Conservation (phyloP, 1,284 basidiomycete species). For the Phellinidium pouzarii region DNA sequence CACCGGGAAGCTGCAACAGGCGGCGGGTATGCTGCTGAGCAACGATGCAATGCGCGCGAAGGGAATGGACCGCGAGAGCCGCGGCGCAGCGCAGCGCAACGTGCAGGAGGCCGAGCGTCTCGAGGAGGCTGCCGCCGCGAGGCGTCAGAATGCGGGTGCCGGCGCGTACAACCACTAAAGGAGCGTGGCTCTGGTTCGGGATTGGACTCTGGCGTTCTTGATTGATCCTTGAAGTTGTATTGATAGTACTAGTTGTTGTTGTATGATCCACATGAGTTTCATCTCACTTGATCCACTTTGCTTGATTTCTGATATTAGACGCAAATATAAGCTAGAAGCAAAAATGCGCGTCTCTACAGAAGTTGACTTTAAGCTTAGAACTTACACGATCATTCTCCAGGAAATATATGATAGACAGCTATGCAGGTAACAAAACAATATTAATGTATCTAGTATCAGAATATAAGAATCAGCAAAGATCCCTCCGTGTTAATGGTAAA, state of each 20-base stretch:
- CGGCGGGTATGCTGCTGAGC: slow-evolving; percentile 11
- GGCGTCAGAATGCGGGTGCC: not conserved
- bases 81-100: slow-evolving; percentile 9
- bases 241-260: not conserved
- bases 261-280: too few species aligned
- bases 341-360: too few species aligned
- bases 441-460: too few species aligned
- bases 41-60: slow-evolving; percentile 11
- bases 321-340: too few species aligned
- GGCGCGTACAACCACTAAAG: not conserved
- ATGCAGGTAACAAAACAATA: too few species aligned
- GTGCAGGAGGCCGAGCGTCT: not conserved
- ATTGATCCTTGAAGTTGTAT: not conserved
- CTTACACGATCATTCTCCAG: too few species aligned
- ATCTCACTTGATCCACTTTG: too few species aligned
- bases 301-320: too few species aligned
- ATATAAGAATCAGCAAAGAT: too few species aligned
- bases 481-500: too few species aligned
- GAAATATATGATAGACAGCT: too few species aligned
- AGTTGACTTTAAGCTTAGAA: too few species aligned
- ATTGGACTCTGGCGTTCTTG: not conserved
- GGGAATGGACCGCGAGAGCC: slow-evolving; percentile 12
- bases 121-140: slow-evolving; percentile 2
- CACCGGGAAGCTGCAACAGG: slow-evolving; percentile 16
- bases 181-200: not conserved